Evolutionary conservation across 371 early-diverging fungal genomes (phyloP), one percentile per base, ranked within the genome.

Genomic region (Aphelidium insulamus): DNA sequence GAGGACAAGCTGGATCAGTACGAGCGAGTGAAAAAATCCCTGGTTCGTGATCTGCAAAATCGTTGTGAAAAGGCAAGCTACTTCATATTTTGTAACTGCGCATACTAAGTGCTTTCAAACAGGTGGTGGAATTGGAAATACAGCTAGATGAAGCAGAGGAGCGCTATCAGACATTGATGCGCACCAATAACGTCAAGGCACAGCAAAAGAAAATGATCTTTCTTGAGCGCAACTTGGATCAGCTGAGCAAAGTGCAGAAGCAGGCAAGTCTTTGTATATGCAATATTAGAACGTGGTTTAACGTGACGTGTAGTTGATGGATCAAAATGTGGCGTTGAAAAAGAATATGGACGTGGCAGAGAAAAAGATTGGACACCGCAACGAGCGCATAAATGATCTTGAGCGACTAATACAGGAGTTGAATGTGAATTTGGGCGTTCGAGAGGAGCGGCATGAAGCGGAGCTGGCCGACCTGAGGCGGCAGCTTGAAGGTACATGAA

Each of bases 121-220:
- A 38, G 57, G 81, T 82, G 26, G 85, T 90, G 16, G 90, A 91
- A 55, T 70, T 91, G 10, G 91, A 91, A 50, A 77, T 90, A 53
- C 69, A 78, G 0, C 55, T 91, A 33, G 92, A 91, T 42, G 88
- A 88, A 42, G 70, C 80, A 2, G 71, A 83, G 5, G 84, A 83
- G 43, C 79, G 86, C 51, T 79, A 85, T 55, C 69, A 81, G 41
- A 72, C 59, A 41, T 72, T 82, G 14, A 56, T 77, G 32, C 66
- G 71, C 39, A 75, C 70, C 41, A 74, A 62, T 50, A 77, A 75
- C 50, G 76, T 68, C 50, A 68, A 75, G 43, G 72, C 72, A 7
- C 80, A 85, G 43, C 83, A 76, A 51, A 72, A 84, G 62, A 87
- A 88, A 62, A 79, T 90, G 80, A 74, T 77, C 14, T 74, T 88